Percentiles rank a stretch among this genome's conserved stretches.
Conservation (phyloP, 805 yeast genomes). For the Torulaspora franciscae region DNA sequence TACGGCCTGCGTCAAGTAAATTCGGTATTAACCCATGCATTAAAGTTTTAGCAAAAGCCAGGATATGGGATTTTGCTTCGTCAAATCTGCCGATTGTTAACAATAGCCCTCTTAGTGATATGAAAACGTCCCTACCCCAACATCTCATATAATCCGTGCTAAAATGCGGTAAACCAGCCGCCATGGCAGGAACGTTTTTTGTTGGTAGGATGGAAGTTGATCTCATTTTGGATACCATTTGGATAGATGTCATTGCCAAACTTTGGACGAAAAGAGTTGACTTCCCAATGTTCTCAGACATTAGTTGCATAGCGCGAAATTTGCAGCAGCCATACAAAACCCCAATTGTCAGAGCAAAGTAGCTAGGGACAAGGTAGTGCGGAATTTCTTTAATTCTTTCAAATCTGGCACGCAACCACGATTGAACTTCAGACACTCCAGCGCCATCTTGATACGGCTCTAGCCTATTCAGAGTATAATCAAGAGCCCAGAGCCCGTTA, state of each 20-base stretch:
- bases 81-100: conserved; percentile 72
- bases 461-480: conserved; percentile 61
- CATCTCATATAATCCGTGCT: conserved; percentile 89
- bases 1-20: conserved; percentile 83
- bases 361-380: conserved; percentile 76
- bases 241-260: conserved; percentile 75
- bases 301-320: conserved; percentile 53
- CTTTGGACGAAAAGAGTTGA: conserved; percentile 74
- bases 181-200: conserved; percentile 63
- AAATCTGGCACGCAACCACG: conserved; percentile 66
- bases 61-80: conserved; percentile 74
- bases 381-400: conserved; percentile 64
- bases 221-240: conserved; percentile 72
- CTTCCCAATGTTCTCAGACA: conserved; percentile 50
- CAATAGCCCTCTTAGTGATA: conserved; percentile 76
- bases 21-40: conserved; percentile 96
- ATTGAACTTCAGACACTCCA: conserved; percentile 51
- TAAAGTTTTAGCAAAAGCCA: conserved; percentile 83
- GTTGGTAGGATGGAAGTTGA: conserved; percentile 72
- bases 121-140: conserved; percentile 97
- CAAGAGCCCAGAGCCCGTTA: conserved; percentile 85
- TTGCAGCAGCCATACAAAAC: conserved; percentile 80
- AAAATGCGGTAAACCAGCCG: conserved; percentile 96
- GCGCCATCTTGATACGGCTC: conserved; percentile 45
- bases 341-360: conserved; percentile 78